A percentile compares a stretch with the other conserved stretches of the same genome.
These are phyloP conservation scores for Rhizodiscina lignyota DNA, from an alignment of 495 filamentous ascomycete genomes.

Conservation along the genomic window DNA sequence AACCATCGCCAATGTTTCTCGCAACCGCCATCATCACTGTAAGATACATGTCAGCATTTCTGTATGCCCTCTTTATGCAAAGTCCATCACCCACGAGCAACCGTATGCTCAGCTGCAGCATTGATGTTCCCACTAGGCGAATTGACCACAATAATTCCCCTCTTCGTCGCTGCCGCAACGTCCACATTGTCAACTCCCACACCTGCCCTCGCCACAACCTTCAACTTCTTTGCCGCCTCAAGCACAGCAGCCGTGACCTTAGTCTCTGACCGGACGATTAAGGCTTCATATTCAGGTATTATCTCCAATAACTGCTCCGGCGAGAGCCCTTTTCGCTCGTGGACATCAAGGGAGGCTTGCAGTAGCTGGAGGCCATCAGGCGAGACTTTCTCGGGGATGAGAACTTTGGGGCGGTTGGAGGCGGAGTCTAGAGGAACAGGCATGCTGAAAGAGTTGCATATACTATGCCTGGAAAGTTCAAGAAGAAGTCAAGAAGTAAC, in stretches of 20 bases:
- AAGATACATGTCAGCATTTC: slow-evolving; percentile 2
- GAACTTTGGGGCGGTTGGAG: slow-evolving; percentile 33
- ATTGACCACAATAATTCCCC: slow-evolving; percentile 57
- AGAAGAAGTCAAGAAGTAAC: background rate
- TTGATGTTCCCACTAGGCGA: slow-evolving; percentile 52
- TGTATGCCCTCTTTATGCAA: too few relatives aligned
- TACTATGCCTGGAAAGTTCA: background rate
- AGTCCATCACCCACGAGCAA: slow-evolving; percentile 33
- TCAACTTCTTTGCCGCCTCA: slow-evolving; percentile 37
- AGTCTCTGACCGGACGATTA: slow-evolving; percentile 58
- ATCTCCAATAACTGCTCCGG: slow-evolving; percentile 36
- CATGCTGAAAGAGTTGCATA: background rate
- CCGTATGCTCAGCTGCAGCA: slow-evolving; percentile 52
- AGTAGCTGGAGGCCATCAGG: slow-evolving; percentile 50
- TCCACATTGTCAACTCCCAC: slow-evolving; percentile 68
- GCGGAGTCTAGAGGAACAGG: background rate
- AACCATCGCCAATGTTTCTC: slow-evolving; percentile 44
- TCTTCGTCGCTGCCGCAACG: slow-evolving; percentile 43
- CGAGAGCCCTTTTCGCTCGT: slow-evolving; percentile 38
- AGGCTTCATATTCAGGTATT: slow-evolving; percentile 46
- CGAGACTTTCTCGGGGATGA: slow-evolving; percentile 60
- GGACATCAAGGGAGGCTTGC: slow-evolving; percentile 35
- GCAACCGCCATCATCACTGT: slow-evolving; percentile 45
- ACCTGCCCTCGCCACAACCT: slow-evolving; percentile 58
- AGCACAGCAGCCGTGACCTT: slow-evolving; percentile 47